These are phyloP conservation scores for Podospora conica DNA, from an alignment of 495 filamentous ascomycete species.

Conservation along the genomic window DNA sequence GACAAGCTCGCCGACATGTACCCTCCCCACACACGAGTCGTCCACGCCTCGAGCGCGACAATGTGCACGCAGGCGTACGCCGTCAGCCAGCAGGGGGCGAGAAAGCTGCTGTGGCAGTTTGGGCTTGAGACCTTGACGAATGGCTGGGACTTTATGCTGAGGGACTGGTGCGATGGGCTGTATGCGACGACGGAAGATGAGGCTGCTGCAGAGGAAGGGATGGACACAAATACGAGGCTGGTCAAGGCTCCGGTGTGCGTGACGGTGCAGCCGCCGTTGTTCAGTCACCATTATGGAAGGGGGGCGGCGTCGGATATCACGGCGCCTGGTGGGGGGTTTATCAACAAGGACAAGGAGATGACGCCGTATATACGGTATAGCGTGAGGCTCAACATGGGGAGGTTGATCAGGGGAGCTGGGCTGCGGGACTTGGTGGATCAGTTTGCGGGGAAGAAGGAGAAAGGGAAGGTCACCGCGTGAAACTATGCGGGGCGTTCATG, in stretches of 20 bases:
- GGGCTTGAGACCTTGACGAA: slow-evolving; percentile 29
- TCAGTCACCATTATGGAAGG: slow-evolving; percentile 39
- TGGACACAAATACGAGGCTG: not conserved
- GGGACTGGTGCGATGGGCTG: slow-evolving; percentile 40
- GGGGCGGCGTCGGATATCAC: slow-evolving; percentile 39
- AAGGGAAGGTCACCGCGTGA: not conserved
- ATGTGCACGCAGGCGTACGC: slow-evolving; percentile 45
- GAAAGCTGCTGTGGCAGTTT: slow-evolving; percentile 39
- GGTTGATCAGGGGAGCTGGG: slow-evolving; percentile 25
- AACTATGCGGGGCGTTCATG: not conserved
- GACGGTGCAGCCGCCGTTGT: slow-evolving; percentile 43
- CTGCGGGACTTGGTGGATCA: slow-evolving; percentile 31
- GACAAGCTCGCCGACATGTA: slow-evolving; percentile 34
- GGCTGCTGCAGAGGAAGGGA: not conserved
- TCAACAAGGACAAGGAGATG: slow-evolving; percentile 34
- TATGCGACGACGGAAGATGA: slow-evolving; percentile 5
- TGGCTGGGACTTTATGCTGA: slow-evolving; percentile 42
- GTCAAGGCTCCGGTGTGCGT: slow-evolving; percentile 29
- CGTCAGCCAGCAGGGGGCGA: slow-evolving; percentile 38
- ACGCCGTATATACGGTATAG: slow-evolving; percentile 42
- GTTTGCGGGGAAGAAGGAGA: slow-evolving; percentile 1
- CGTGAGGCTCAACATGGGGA: slow-evolving; percentile 38
- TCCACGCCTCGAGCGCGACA: slow-evolving; percentile 35
- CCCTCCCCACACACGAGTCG: slow-evolving; percentile 39
- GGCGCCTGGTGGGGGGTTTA: slow-evolving; percentile 39